These are phyloP conservation scores for Dovyalis caffra DNA, from an alignment of 345 rosid genomes.

Conservation along the genomic window DNA sequence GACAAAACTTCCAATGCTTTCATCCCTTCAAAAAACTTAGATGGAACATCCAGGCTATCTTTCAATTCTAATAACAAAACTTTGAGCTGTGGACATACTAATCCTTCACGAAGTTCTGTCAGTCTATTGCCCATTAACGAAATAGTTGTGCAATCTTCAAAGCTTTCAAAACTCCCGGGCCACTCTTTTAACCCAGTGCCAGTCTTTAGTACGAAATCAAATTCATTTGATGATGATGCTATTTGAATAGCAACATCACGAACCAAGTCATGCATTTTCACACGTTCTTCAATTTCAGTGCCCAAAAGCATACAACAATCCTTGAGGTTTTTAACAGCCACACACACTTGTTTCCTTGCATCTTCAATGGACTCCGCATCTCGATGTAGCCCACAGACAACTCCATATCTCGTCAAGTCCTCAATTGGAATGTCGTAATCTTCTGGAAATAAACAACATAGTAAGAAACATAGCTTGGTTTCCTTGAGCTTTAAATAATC, in stretches of 20 bases:
- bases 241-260: slow-evolving; percentile 12
- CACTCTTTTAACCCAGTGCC: neutral
- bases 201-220: neutral
- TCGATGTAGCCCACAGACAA: neutral
- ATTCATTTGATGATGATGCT: neutral
- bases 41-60: neutral
- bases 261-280: slow-evolving; percentile 16
- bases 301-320: slow-evolving; percentile 5
- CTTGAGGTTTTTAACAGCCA: neutral
- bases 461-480: slow-evolving; percentile 9
- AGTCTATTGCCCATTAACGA: slow-evolving; percentile 3
- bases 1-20: slow-evolving; percentile 4
- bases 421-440: neutral
- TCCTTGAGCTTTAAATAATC: slow-evolving; percentile 1
- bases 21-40: neutral
- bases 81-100: neutral
- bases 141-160: neutral
- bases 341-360: neutral
- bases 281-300: neutral
- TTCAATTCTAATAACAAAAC: neutral
- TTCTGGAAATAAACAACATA: slow-evolving; percentile 15
- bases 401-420: neutral
- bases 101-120: neutral
- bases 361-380: neutral
- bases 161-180: neutral